phyloP scores from a whole-genome alignment of 2,329 filamentous ascomycete genomes.

The Neonectria faginata region DNA sequence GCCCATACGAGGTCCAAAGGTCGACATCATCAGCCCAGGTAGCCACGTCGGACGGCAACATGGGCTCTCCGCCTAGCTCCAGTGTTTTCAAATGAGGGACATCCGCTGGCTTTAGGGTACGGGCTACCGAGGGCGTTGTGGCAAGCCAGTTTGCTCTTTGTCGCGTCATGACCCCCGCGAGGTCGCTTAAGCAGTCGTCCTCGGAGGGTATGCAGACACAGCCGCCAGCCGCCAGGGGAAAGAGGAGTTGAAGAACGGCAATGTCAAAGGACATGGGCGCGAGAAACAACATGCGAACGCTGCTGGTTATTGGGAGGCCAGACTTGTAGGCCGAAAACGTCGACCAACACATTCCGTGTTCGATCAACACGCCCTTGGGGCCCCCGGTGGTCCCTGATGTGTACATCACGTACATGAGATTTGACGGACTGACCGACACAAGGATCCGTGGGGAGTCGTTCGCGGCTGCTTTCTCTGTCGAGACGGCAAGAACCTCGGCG shows the following conservation, averaged over 20 bases:
- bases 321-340: neutral
- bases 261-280: neutral
- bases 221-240: neutral
- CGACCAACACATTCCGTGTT: neutral
- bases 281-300: neutral
- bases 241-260: neutral
- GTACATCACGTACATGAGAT: neutral
- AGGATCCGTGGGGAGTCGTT: neutral
- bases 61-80: neutral
- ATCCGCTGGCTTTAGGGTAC: neutral
- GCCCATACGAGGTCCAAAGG: neutral
- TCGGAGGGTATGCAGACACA: neutral
- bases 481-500: neutral
- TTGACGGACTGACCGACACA: neutral
- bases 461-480: neutral
- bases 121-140: neutral
- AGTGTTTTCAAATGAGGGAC: neutral
- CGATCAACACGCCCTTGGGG: neutral
- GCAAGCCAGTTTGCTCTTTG: neutral
- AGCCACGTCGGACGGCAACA: neutral
- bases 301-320: neutral
- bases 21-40: neutral
- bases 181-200: neutral
- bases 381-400: neutral
- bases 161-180: neutral